Evolutionary conservation across 257 asterid genomes (phyloP), one percentile per base, ranked within the genome.

Genomic region (Prunella vulgaris): DNA sequence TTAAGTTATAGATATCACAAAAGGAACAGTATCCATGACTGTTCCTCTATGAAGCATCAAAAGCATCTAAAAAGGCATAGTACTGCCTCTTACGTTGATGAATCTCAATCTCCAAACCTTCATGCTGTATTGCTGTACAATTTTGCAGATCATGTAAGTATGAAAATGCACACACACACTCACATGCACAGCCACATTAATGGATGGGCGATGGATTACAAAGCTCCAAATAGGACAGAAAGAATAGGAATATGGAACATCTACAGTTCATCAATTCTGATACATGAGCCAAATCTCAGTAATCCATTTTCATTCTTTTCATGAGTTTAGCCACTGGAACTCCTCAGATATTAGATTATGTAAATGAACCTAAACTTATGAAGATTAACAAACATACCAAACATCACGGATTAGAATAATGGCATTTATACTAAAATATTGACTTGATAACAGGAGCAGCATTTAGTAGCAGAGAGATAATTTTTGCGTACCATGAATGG

Each of bases 401-500:
- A 60, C 27, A 72, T 27, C 24, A 70, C 56, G 21, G 68, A 63
- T 9, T 59, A 3, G 15, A 42, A 42, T 15, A 74, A 37, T 2
- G 5, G 15, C n/a, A 30, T 60, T 38, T 30, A 56, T 5, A 32
- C 8, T 25, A 51, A 24, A 57, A 58, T 28, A 73, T 66, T 2
- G 38, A 13, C 56, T 64, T 71, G n/a, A 18, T 58, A 15, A 51
- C 15, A 51, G 17, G 21, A 64, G 35, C 49, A 60, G 32, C 27
- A 57, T 58, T 32, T 24, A 73, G 60, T 18, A 69, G 67, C 42
- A 40, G 49, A 67, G 42, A 74, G 52, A n/a, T 61, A 28, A 13
- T 3, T 14, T 54, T 78, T 27, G 58, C 87, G 77, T 70, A 89
- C 96, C 77, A 79, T 82, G 85, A 81, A 87, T 28, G 83, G 89